These are phyloP conservation scores for Torulaspora delbrueckii DNA, from an alignment of 805 yeast species.

Conservation along the genomic window DNA sequence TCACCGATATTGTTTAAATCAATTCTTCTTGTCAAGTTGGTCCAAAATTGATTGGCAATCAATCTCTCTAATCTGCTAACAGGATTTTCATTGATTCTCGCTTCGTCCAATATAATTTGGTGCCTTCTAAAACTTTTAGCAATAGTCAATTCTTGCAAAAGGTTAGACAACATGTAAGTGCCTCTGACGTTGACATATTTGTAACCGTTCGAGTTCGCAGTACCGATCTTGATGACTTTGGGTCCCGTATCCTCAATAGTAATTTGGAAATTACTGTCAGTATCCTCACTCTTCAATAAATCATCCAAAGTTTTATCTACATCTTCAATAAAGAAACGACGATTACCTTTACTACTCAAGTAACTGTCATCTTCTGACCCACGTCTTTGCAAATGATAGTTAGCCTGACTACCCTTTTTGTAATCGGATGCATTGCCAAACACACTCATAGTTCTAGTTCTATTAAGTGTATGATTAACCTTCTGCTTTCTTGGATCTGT, in stretches of 20 bases:
- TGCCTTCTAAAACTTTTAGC: conserved; percentile 77
- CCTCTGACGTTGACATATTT: conserved; percentile 72
- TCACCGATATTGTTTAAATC: conserved; percentile 56
- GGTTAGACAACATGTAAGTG: conserved; percentile 81
- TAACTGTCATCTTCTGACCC: conserved; percentile 51
- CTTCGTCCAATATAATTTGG: conserved; percentile 76
- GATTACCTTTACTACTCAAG: conserved; percentile 35
- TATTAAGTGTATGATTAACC: conserved; percentile 35
- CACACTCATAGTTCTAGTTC: conserved; percentile 56
- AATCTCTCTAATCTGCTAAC: conserved; percentile 70
- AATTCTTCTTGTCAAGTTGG: conserved; percentile 63
- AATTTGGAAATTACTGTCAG: conserved; percentile 78
- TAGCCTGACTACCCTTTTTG: conserved; percentile 17
- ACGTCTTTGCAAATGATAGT: conserved; percentile 40
- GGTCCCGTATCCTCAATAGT: conserved; percentile 84
- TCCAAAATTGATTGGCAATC: conserved; percentile 78
- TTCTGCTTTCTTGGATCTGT: conserved; percentile 50
- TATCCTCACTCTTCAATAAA: conserved; percentile 71
- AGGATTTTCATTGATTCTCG: conserved; percentile 80
- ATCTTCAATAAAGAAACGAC: conserved; percentile 61
- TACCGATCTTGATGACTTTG: conserved; percentile 71
- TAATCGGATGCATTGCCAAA: conserved; percentile 31
- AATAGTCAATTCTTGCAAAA: conserved; percentile 82
- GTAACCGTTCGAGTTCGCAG: conserved; percentile 80
- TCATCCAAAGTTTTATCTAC: conserved; percentile 68